Evolutionary conservation across 1,284 basidiomycete species (phyloP).

Genomic region (Golubevia sp.): DNA sequence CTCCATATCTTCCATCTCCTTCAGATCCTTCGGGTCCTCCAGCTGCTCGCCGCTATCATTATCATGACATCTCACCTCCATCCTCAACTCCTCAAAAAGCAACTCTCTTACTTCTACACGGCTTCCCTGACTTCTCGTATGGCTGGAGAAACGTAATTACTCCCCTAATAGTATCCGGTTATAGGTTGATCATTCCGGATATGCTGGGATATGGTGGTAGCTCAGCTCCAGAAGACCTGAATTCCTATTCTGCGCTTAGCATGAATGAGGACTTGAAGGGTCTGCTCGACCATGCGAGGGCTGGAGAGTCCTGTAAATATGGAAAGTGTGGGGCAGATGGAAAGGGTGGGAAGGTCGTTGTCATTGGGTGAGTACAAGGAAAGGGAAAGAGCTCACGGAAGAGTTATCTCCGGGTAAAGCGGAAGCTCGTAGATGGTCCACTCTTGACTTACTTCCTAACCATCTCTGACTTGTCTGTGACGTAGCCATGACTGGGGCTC

Average conservation of each 20-base stretch:
- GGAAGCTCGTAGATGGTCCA: no score
- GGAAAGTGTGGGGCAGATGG: constrained; percentile 19
- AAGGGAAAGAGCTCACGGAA: neutral
- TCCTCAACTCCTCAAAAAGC: constrained; percentile 19
- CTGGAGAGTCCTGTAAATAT: constrained; percentile 20
- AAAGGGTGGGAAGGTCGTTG: constrained; percentile 32
- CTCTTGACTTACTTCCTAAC: neutral
- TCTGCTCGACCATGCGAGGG: constrained; percentile 31
- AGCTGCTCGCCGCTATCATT: constrained; percentile 34
- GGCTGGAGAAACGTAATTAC: constrained; percentile 29
- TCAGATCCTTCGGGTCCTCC: constrained; percentile 28
- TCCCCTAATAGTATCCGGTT: constrained; percentile 28
- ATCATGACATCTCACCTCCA: constrained; percentile 35
- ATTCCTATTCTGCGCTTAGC: constrained; percentile 33
- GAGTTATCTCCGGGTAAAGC: no score
- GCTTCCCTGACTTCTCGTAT: constrained; percentile 37
- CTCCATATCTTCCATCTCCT: constrained; percentile 14
- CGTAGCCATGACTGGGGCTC: constrained; percentile 41
- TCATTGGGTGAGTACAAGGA: constrained; percentile 13
- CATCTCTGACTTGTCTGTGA: no score
- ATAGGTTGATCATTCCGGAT: constrained; percentile 37
- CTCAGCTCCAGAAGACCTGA: constrained; percentile 21
- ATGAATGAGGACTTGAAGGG: constrained; percentile 38
- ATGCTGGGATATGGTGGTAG: constrained; percentile 37
- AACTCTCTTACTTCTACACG: constrained; percentile 38